A percentile compares a stretch with the other conserved stretches of the same genome.
These are phyloP conservation scores for Trichomonas vaginalis DNA, from an alignment of 208 protist species.

Conservation along the genomic window DNA sequence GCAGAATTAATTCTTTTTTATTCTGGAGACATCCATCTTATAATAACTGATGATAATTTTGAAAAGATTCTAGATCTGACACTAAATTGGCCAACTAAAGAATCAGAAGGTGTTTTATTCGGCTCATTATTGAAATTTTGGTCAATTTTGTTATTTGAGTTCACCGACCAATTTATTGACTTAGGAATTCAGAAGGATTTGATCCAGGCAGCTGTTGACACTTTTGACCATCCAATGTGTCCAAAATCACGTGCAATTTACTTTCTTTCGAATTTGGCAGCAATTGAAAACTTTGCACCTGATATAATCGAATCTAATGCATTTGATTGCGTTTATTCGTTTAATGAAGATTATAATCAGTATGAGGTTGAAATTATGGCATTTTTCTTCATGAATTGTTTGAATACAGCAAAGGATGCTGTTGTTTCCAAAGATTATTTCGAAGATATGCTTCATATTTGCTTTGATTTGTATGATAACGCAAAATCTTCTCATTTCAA, in stretches of 20 bases:
- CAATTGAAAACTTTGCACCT: background rate
- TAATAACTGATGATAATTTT: background rate
- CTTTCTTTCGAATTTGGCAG: background rate
- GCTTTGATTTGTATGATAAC: background rate
- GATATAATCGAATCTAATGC: background rate
- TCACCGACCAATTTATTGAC: background rate
- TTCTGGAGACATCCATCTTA: background rate
- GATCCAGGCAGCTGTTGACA: background rate
- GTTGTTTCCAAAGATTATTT: background rate
- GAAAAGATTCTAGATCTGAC: background rate
- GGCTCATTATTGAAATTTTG: background rate
- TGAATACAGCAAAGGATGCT: background rate
- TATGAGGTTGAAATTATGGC: background rate
- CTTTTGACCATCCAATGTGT: background rate
- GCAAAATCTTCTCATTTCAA: background rate
- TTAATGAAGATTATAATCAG: background rate
- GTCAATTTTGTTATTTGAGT: background rate
- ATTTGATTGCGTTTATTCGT: background rate
- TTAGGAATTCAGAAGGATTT: background rate
- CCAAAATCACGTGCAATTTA: background rate
- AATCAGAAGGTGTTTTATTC: background rate
- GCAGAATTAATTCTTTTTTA: background rate
- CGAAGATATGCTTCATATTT: background rate
- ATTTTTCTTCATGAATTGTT: background rate
- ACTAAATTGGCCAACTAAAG: background rate